Conservation (phyloP, 768 basidiomycete genomes). For the Suillus plorans region DNA sequence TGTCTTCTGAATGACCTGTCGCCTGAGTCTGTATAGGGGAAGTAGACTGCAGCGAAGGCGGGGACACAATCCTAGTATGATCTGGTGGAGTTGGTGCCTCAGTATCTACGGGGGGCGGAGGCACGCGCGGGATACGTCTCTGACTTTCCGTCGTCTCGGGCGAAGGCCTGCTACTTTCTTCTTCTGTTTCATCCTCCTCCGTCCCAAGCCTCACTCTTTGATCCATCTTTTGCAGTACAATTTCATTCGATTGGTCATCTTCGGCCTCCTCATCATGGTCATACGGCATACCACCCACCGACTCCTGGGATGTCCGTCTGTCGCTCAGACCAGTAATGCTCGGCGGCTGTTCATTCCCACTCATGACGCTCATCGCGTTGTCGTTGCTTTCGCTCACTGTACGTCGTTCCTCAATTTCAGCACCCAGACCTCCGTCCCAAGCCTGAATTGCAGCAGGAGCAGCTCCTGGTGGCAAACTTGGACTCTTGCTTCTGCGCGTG, state of each 20-base stretch:
- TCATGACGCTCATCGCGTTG: not conserved
- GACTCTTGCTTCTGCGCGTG: constrained; percentile 25
- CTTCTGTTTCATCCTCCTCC: constrained; percentile 7
- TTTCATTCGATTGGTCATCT: constrained; percentile 13
- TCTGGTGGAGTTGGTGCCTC: constrained; percentile 10
- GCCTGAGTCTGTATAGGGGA: constrained; percentile 10
- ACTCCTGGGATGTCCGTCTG: constrained; percentile 1
- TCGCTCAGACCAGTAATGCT: constrained; percentile 2
- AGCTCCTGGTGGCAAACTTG: constrained; percentile 44
- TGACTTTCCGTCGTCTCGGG: constrained; percentile 22
- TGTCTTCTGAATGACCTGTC: constrained; percentile 10
- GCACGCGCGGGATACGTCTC: constrained; percentile 33
- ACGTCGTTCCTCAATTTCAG: constrained; percentile 23
- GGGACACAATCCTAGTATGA: not conserved
- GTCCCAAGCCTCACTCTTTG: not conserved
- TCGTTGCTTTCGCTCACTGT: constrained; percentile 1
- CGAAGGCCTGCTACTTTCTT: not conserved
- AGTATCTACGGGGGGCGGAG: constrained; percentile 38
- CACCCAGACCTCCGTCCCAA: constrained; percentile 35
- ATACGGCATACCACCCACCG: constrained; percentile 19
- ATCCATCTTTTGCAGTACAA: not conserved
- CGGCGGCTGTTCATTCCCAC: not conserved
- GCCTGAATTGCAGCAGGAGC: constrained; percentile 37
- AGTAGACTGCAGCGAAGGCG: constrained; percentile 2
- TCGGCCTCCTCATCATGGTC: constrained; percentile 19